Evolutionary conservation across 2,329 filamentous ascomycete genomes (phyloP).

Genomic region (Colletotrichum sp.): DNA sequence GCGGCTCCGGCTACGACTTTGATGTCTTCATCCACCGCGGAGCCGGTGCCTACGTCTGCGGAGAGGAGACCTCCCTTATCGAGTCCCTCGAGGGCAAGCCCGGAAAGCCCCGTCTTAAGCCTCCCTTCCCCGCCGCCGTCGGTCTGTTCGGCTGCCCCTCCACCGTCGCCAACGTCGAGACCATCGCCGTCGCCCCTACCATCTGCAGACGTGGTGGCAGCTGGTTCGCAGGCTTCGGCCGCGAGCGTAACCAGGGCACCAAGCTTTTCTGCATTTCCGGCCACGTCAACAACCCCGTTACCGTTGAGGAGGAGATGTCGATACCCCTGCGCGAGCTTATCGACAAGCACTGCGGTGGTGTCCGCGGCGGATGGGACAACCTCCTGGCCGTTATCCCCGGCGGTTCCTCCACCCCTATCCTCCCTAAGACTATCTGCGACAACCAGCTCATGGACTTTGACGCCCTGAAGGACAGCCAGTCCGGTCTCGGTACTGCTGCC

Average conservation of each 20-base stretch:
- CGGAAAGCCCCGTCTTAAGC: conserved; percentile 98
- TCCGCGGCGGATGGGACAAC: conserved; percentile 97
- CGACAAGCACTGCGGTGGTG: conserved; percentile 97
- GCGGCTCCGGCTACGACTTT: conserved; percentile 95
- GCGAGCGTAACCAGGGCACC: conserved; percentile 94
- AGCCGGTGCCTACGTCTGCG: conserved; percentile 96
- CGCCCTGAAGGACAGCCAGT: conserved; percentile 95
- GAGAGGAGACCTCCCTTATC: conserved; percentile 97
- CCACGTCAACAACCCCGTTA: conserved; percentile 97
- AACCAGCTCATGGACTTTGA: conserved; percentile 99
- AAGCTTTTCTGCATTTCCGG: conserved; percentile 99
- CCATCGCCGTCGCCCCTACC: conserved; percentile 91
- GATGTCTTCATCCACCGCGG: conserved; percentile 97
- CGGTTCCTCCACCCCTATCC: conserved; percentile 93
- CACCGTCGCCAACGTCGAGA: conserved; percentile 98
- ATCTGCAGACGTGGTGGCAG: conserved; percentile 89
- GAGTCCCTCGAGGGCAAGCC: conserved; percentile 98
- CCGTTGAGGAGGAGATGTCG: conserved; percentile 99
- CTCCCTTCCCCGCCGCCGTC: conserved; percentile 95
- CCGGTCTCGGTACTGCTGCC: conserved; percentile 93
- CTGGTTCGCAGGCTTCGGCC: conserved; percentile 95
- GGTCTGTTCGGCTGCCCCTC: conserved; percentile 98
- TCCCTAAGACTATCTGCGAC: conserved; percentile 89
- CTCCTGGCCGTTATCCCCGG: conserved; percentile 93
- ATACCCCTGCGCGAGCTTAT: conserved; percentile 96